phyloP scores from a whole-genome alignment of 2,329 filamentous ascomycete species.

The Aspergillus candidus region DNA sequence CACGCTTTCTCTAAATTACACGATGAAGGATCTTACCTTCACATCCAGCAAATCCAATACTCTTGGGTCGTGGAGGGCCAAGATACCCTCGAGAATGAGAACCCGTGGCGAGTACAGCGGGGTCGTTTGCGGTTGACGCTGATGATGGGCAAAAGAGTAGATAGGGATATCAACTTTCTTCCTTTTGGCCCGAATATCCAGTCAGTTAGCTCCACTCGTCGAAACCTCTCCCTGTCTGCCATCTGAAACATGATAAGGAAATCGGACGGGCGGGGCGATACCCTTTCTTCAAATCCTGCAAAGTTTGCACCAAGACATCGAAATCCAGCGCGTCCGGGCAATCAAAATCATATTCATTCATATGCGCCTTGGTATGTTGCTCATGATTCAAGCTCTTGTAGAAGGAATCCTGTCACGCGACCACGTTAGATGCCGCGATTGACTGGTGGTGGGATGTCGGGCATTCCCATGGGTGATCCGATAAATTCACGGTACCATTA shows the following conservation, averaged over 20 bases:
- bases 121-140: conserved; percentile 69
- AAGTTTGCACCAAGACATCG: conserved; percentile 71
- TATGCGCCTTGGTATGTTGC: conserved; percentile 72
- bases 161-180: conserved; percentile 73
- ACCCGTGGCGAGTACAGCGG: conserved; percentile 96
- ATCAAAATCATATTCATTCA: conserved; percentile 94
- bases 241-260: not conserved
- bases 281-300: conserved; percentile 86
- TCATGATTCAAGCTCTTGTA: conserved; percentile 84
- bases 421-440: not conserved
- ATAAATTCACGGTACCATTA: conserved; percentile 61
- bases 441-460: not conserved
- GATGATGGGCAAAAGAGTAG: conserved; percentile 92
- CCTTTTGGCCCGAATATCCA: conserved; percentile 14
- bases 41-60: conserved; percentile 85
- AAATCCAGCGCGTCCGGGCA: conserved; percentile 93
- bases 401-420: conserved; percentile 70
- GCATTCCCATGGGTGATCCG: not conserved
- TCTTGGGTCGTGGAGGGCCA: conserved; percentile 82
- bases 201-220: not conserved
- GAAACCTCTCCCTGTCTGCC: too few relatives aligned
- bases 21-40: conserved; percentile 52
- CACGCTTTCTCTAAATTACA: conserved; percentile 1
- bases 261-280: conserved; percentile 37
- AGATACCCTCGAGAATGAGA: conserved; percentile 89